Base-by-base conservation (phyloP, 1,139 yeast genomes). In the Blastobotrys apis region DNA sequence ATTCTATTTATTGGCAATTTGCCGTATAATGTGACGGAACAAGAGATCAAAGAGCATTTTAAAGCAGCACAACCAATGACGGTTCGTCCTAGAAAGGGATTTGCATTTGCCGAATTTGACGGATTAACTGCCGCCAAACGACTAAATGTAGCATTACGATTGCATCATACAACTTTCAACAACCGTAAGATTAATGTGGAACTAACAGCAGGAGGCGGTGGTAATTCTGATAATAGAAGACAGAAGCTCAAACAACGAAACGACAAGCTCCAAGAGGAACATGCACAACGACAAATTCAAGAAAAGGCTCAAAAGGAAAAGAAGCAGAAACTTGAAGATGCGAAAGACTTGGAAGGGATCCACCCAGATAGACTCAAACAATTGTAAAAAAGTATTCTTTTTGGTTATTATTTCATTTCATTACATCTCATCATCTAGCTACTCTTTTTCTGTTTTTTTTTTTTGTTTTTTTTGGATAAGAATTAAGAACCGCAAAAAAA, bases 171-270 rank as follows among this genome's bases (percentile, higher is more conserved):
- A 4, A 59, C 70, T 13, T 63, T 90, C 48, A 74, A 78, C 49
- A 73, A 76, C 45, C 74, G 96, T 53, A 84, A 80, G 62, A 87
- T 92, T 59, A 92, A 92, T 59, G 97, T 92, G 27, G 98, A 92
- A 65, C 74, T 92, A 57, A 92, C 97, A 1, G 98, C 87, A 39
- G 98, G 98, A 43, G 98, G 98, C 38, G 98, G 98, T 36, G 98
- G 98, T 41, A 90, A 90, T 64, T 81, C 94, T 5, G 73, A 74
- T 45, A 73, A 70, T 32, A 73, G 98, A 55, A 60, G 78, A 47
- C 75, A 75, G 39, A 92, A 92, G 67, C 74, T 92, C 56, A 78
- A 78, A 59, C 78, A 75, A 43, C 90, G 92, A 72, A 88, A 90
- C 62, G 84, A 78, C 42, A 82, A 81, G 57, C 67, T 87, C 53